These are phyloP conservation scores for Erythrobasidium hasegawianum DNA, from an alignment of 1,284 basidiomycete genomes.

Conservation along the genomic window DNA sequence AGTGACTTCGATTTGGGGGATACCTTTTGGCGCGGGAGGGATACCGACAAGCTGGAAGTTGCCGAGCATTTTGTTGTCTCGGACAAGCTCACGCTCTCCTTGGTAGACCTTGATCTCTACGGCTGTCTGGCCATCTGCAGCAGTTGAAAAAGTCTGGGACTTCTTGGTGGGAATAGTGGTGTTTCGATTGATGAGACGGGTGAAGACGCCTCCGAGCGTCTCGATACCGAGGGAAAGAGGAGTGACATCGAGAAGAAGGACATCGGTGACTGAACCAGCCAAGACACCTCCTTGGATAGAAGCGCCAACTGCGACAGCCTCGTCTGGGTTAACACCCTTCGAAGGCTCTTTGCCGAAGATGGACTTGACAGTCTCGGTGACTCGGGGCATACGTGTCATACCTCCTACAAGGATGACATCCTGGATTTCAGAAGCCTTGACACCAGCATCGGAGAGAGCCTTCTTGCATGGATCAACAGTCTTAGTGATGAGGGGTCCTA, in stretches of 20 bases:
- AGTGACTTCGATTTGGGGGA: slow-evolving; percentile 97
- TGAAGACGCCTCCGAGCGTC: slow-evolving; percentile 99
- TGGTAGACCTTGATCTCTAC: slow-evolving; percentile 73
- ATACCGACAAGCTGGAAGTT: slow-evolving; percentile 99
- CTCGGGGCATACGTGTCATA: slow-evolving; percentile 96
- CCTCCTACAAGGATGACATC: slow-evolving; percentile 98
- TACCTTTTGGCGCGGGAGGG: slow-evolving; percentile 94
- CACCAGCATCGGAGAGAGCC: slow-evolving; percentile 82
- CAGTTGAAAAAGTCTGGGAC: slow-evolving; percentile 97
- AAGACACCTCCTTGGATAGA: slow-evolving; percentile 93
- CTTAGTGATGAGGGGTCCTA: slow-evolving; percentile 75
- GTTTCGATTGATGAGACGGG: slow-evolving; percentile 71
- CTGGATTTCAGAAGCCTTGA: slow-evolving; percentile 87
- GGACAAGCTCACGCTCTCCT: slow-evolving; percentile 93
- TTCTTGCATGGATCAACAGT: slow-evolving; percentile 98
- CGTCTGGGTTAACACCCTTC: slow-evolving; percentile 97
- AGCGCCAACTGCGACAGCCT: slow-evolving; percentile 89
- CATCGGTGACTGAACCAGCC: slow-evolving; percentile 92
- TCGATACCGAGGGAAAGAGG: slow-evolving; percentile 77
- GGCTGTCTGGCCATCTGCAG: slow-evolving; percentile 74
- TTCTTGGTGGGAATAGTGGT: slow-evolving; percentile 99
- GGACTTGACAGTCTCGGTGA: slow-evolving; percentile 84
- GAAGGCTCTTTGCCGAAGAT: slow-evolving; percentile 92
- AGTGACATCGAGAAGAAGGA: slow-evolving; percentile 92
- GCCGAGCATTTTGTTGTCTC: slow-evolving; percentile 98